Evolutionary conservation across 1,284 basidiomycete genomes (phyloP), one percentile per base, ranked within the genome.

Genomic region (Apiotrichum montevideense): DNA sequence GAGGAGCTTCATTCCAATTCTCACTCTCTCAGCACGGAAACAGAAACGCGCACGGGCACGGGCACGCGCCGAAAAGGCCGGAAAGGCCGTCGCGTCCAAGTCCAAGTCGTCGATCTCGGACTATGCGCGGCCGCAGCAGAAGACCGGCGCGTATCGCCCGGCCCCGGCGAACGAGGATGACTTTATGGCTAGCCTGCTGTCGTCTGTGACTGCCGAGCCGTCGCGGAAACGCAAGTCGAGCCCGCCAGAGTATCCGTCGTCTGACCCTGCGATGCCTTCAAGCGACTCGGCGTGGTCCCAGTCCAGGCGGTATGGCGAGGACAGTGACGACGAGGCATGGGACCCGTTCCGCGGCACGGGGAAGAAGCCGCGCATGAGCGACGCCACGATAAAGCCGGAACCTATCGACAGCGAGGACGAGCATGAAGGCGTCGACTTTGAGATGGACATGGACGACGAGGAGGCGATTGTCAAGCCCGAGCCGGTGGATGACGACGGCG

Each of bases 161-260:
- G 85, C 87, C 4, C 84, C 80, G 9, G 85, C 85, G 52, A 84
- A 90, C 67, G 93, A 94, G 71, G 80, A 83, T 44, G 89, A 92
- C 67, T 90, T 97, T 65, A 87, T 97, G 88, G 82, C 83, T 0
- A 82, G 81, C 15, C 76, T 97, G 0, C 75, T 96, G 11, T 70
- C 71, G n/a, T 61, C 66, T 7, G 71, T 77, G 34, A 63, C 69
- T 1, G 65, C 71, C 9, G 58, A 67, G 8, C 50, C 68, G 6
- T 39, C 52, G 4, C 83, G 84, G 47, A 90, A 90, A 72, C 84
- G 88, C 37, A 90, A 89, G 64, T 82, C 86, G 6, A 85, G 84
- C 0, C 84, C 85, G 9, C 49, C 57, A 0, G 40, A 47, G 80
- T 66, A 65, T 42, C 70, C 75, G 3, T 70, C 68, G 5, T 73